These are phyloP conservation scores for Schwanniomyces polymorphus DNA, from an alignment of 805 yeast genomes.

Conservation along the genomic window DNA sequence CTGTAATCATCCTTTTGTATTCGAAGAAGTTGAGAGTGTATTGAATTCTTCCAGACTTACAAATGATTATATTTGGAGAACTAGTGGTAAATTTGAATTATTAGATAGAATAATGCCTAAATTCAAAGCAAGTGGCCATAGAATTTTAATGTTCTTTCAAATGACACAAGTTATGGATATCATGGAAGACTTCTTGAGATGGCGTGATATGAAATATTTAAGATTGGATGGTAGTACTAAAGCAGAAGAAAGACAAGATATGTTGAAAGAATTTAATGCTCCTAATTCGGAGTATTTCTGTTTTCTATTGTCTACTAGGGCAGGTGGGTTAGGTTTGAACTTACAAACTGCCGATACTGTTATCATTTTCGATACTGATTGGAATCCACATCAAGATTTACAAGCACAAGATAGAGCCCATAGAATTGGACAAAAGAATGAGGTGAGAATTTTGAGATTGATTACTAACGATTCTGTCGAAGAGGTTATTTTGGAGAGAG, in stretches of 20 bases:
- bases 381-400: conserved; percentile 91
- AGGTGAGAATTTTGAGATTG: conserved; percentile 76
- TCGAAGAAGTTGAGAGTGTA: conserved; percentile 75
- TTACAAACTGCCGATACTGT: conserved; percentile 88
- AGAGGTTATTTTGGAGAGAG: conserved; percentile 79
- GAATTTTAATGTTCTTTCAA: conserved; percentile 81
- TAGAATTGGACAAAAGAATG: conserved; percentile 87
- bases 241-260: conserved; percentile 77
- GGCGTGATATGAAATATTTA: conserved; percentile 65
- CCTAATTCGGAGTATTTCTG: conserved; percentile 77
- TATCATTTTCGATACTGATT: conserved; percentile 82
- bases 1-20: conserved; percentile 86
- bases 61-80: conserved; percentile 70
- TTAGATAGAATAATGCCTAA: conserved; percentile 76
- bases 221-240: conserved; percentile 82
- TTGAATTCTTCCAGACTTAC: conserved; percentile 64
- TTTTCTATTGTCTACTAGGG: conserved; percentile 78
- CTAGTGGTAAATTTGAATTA: conserved; percentile 78
- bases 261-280: conserved; percentile 74
- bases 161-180: conserved; percentile 91
- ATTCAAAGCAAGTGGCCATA: conserved; percentile 70
- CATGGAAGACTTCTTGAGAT: conserved; percentile 79
- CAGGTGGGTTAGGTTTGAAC: conserved; percentile 86
- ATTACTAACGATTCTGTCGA: conserved; percentile 80
- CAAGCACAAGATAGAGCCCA: conserved; percentile 92